phyloP scores from a whole-genome alignment of 768 basidiomycete genomes.

The Piloderma croceum region DNA sequence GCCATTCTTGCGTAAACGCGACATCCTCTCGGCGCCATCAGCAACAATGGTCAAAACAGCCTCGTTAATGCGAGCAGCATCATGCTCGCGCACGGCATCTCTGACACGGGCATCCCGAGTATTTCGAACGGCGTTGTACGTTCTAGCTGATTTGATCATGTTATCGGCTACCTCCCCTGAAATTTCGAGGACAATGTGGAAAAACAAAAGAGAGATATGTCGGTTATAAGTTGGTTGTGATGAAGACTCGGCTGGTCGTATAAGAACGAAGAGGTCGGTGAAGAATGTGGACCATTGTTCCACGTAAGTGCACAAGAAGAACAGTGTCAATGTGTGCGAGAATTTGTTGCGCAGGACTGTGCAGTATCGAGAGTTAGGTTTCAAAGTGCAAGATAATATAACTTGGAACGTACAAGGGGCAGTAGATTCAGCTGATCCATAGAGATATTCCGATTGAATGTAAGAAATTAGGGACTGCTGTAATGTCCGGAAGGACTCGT shows the following conservation, averaged over 20 bases:
- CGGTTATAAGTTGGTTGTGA: constrained; percentile 64
- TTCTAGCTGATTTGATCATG: constrained; percentile 81
- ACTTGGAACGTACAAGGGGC: constrained; percentile 78
- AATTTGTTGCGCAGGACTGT: constrained; percentile 92
- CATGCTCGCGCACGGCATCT: constrained; percentile 85
- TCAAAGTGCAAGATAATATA: constrained; percentile 5
- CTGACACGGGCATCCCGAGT: constrained; percentile 79
- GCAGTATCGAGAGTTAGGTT: constrained; percentile 10
- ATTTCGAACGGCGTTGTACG: constrained; percentile 65
- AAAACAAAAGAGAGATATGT: constrained; percentile 82
- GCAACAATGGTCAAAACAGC: constrained; percentile 80
- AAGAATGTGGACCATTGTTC: constrained; percentile 87
- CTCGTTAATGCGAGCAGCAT: constrained; percentile 81
- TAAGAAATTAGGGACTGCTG: constrained; percentile 77
- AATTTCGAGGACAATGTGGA: constrained; percentile 90
- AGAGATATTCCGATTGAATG: constrained; percentile 83
- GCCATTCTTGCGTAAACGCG: constrained; percentile 43
- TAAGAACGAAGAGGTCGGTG: constrained; percentile 67
- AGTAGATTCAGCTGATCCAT: constrained; percentile 76
- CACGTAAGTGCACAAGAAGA: constrained; percentile 85
- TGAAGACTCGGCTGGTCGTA: constrained; percentile 54
- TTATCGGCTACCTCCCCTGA: constrained; percentile 97
- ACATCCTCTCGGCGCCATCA: constrained; percentile 60
- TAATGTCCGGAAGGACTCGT: constrained; percentile 62
- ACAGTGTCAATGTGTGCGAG: constrained; percentile 81